Evolutionary conservation across 441 rosid species (phyloP).

Genomic region (Rhodomyrtus psidioides): DNA sequence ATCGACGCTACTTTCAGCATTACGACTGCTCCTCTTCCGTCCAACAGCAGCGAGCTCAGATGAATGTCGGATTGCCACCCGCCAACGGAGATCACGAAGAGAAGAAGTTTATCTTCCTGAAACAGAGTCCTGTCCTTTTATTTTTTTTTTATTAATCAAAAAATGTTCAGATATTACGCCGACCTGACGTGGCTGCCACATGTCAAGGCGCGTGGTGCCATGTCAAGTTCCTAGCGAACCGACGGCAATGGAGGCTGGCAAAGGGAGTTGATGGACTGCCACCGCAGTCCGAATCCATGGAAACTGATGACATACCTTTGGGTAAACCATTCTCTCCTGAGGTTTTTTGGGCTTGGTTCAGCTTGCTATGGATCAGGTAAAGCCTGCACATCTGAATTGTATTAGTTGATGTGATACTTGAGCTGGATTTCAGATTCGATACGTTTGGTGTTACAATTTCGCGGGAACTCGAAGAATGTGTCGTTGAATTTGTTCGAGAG

Average conservation of each 20-base stretch:
- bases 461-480: background rate
- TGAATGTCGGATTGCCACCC: background rate
- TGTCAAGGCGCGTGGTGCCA: too few relatives aligned
- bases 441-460: background rate
- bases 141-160: too few relatives aligned
- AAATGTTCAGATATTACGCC: too few relatives aligned
- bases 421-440: background rate
- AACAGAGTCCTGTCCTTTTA: too few relatives aligned
- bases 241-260: background rate
- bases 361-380: background rate
- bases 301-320: background rate
- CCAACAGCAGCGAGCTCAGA: background rate
- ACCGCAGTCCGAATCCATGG: background rate
- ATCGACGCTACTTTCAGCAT: background rate
- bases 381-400: background rate
- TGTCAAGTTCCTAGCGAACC: background rate
- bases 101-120: too few relatives aligned
- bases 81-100: too few relatives aligned
- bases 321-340: background rate
- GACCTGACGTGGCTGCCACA: too few relatives aligned
- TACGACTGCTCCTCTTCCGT: background rate
- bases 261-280: background rate
- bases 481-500: background rate
- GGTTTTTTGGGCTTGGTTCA: background rate
- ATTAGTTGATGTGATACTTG: rapidly evolving